Base-by-base conservation (phyloP, 495 filamentous ascomycete species). In the Opeltia flavorubescens region DNA sequence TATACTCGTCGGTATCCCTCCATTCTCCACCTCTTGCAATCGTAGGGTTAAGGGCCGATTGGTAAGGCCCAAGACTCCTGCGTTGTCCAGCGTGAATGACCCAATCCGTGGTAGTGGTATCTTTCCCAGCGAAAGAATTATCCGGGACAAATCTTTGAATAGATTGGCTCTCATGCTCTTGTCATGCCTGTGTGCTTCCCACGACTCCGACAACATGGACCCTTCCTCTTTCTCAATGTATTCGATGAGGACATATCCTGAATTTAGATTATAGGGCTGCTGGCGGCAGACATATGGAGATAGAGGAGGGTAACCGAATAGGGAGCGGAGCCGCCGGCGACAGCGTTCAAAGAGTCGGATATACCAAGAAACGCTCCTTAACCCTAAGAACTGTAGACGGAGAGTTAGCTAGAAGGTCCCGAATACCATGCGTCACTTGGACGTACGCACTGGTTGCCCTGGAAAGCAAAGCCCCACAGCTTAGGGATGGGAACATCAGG, bases 391-490 rank as follows among this genome's bases (percentile, higher is more conserved):
- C 62, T 66, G 52, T 30, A 20, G 44, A 47, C 8, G 30, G 35
- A 27, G 41, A 39, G 11, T 41, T 18, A 45, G 11, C 38, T 13
- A 46, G 38, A 48, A 25, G 28, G 15, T 44, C 31, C 46, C 39
- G 20, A 13, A 13, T 39, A 30, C 9, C 11, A 20, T 41, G 8
- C 38, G 21, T 11, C 21, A 8, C 8, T 11, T 9, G 8, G 8
- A 49, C 53, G 15, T 48, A 61, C 58, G 51, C 48, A 53, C 20
- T 44, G 49, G 27, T 51, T 51, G 46, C 39, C 40, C 6, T 53
- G 29, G 44, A 66, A 57, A 27, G 51, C 60, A 47, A 69, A 67
- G 17, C 65, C 63, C n/a, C 55, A 61, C 11, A 69, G 42, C 1
- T 52, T 35, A 17, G 63, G 61, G 38, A 60, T 59, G 4, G 55